Evolutionary conservation across 225 moss, liverwort and hornwort species (phyloP), one percentile per base, ranked within the genome.

Genomic region (Physcomitrellopsis africana): DNA sequence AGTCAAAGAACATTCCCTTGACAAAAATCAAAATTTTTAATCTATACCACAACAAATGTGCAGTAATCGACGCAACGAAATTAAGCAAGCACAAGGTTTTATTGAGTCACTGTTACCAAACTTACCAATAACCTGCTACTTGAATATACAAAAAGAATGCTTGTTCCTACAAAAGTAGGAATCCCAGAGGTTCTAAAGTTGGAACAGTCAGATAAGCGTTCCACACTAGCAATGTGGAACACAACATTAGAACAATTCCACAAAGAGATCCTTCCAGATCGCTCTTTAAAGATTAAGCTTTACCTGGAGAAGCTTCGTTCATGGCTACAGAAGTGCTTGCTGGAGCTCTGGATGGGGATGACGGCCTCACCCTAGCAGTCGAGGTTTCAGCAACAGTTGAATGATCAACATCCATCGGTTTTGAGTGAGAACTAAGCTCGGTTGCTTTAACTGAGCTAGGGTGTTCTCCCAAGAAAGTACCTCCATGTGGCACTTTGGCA

Each of bases 231-330:
- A 7, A 69, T 9, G 60, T 26, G 69, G 24, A 43, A 62, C 49
- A 16, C 62, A 52, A 24, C 59, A 51, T 42, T n/a, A 44, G 52
- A 58, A 32, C 37, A 49, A 46, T 12, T 60, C 16, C 58, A 32
- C 11, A 29, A 23, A 69, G 8, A 20, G 18, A 20, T 23, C 14
- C 15, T 43, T 41, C 15, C 22, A 10, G 19, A 44, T 1, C 23
- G 8, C 56, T 51, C 66, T 19, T 42, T 51, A 62, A 55, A 69
- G 63, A 42, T 8, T 43, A 48, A 27, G 67, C 46, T 18, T 45
- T 9, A 77, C 81, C 81, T 58, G 73, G 63, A 74, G 57, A 74
- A 64, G 44, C 29, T 53, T 58, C 73, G 18, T 14, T 56, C 8
- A 2, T 42, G 14, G 61, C 72, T 23, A 42, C 62, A 77, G 62